Conservation (phyloP, 352 stramenopile species). For the Globisporangium nunn region DNA sequence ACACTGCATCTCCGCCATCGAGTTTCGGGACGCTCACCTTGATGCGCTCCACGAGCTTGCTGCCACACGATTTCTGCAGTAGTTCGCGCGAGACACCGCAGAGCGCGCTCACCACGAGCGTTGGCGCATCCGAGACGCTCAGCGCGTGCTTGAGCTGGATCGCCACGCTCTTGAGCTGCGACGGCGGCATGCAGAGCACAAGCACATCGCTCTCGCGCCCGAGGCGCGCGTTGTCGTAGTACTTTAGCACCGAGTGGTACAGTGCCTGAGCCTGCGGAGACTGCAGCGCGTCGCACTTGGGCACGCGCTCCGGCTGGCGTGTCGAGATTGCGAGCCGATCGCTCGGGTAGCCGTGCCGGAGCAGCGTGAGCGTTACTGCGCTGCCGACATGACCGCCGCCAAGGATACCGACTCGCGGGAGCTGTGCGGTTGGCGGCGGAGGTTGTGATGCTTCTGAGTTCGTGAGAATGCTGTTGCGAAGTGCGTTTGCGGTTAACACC, state of each 20-base stretch:
- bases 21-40: slow-evolving; percentile 15
- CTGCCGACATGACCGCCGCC: slow-evolving; percentile 47
- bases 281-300: slow-evolving; percentile 28
- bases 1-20: too few relatives aligned
- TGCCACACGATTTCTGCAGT: slow-evolving; percentile 42
- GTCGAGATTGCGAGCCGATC: slow-evolving; percentile 40
- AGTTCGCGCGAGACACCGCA: slow-evolving; percentile 32
- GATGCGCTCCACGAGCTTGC: slow-evolving; percentile 25
- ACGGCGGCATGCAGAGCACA: slow-evolving; percentile 54
- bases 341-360: slow-evolving; percentile 30
- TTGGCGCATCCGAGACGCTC: slow-evolving; percentile 14
- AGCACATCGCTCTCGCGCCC: slow-evolving; percentile 48
- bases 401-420: slow-evolving; percentile 40
- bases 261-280: slow-evolving; percentile 14
- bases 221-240: slow-evolving; percentile 54
- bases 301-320: slow-evolving; percentile 43
- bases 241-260: slow-evolving; percentile 33
- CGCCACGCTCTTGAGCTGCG: slow-evolving; percentile 58
- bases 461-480: neutral
- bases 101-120: slow-evolving; percentile 38
- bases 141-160: slow-evolving; percentile 64
- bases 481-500: neutral
- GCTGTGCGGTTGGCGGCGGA: neutral
- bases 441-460: too few relatives aligned
- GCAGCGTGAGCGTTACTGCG: slow-evolving; percentile 37